Percentiles rank a stretch among this genome's conserved stretches.
These are phyloP conservation scores for Tolypocladium amazonense DNA, from an alignment of 2,329 filamentous ascomycete genomes.

Conservation along the genomic window DNA sequence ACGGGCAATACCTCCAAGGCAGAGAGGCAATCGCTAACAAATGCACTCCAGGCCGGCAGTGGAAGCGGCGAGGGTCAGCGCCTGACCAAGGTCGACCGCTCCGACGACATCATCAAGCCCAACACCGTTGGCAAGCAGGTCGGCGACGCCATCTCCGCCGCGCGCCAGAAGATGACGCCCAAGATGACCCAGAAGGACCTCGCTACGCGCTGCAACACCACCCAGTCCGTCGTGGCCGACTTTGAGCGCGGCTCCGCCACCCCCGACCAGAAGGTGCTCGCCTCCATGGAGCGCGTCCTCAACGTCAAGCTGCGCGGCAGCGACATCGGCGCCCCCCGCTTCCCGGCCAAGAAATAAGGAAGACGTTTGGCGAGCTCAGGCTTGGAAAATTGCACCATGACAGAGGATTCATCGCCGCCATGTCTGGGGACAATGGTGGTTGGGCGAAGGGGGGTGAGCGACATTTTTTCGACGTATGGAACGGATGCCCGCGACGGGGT, in stretches of 20 bases:
- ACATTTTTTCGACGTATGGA: neutral
- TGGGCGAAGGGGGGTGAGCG: neutral
- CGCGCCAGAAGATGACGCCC: conserved; percentile 72
- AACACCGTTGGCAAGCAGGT: conserved; percentile 79
- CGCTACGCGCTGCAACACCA: conserved; percentile 84
- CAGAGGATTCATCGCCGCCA: neutral
- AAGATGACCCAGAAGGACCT: conserved; percentile 92
- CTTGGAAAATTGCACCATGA: neutral
- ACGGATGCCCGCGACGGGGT: neutral
- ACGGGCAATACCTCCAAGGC: neutral
- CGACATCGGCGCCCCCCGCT: conserved; percentile 77
- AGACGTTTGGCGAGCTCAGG: neutral
- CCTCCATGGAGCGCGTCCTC: conserved; percentile 69
- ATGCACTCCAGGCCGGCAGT: conserved; percentile 11
- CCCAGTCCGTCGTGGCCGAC: conserved; percentile 65
- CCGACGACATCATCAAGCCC: conserved; percentile 94
- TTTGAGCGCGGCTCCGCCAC: conserved; percentile 72
- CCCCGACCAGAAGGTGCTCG: conserved; percentile 76
- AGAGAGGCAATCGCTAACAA: conserved; percentile 6
- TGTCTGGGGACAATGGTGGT: neutral
- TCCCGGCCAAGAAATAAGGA: conserved; percentile 57
- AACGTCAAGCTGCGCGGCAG: conserved; percentile 79
- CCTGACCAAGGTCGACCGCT: conserved; percentile 94
- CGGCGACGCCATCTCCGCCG: conserved; percentile 70
- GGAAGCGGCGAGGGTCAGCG: conserved; percentile 72